Evolutionary conservation across 768 basidiomycete genomes (phyloP).

Genomic region (Sistotremastrum niveocremeum): DNA sequence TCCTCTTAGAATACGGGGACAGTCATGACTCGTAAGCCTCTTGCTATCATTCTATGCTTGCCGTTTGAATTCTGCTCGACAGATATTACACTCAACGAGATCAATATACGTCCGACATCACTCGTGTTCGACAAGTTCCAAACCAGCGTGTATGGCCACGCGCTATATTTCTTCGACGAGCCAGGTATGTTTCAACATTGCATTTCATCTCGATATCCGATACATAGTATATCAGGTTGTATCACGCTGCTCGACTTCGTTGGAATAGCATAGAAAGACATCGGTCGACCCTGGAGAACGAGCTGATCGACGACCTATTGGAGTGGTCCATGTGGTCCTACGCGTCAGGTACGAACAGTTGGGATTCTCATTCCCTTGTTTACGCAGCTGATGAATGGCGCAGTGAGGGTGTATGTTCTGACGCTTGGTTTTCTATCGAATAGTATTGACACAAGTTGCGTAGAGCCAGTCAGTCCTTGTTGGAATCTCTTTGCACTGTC

Average conservation of each 20-base stretch:
- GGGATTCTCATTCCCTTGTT: not conserved
- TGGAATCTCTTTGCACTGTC: constrained; percentile 23
- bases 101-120: constrained; percentile 44
- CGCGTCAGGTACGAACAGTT: constrained; percentile 26
- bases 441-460: constrained; percentile 4
- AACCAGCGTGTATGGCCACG: constrained; percentile 70
- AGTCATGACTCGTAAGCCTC: constrained; percentile 36
- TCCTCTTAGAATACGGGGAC: constrained; percentile 64
- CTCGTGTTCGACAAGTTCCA: constrained; percentile 52
- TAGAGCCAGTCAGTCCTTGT: constrained; percentile 26
- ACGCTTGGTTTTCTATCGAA: not conserved
- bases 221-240: constrained; percentile 33
- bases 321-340: constrained; percentile 75
- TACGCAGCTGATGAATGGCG: not conserved
- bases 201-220: not conserved
- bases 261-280: constrained; percentile 66
- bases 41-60: constrained; percentile 14
- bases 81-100: constrained; percentile 49
- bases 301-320: constrained; percentile 54
- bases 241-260: constrained; percentile 46
- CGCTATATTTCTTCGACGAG: constrained; percentile 51
- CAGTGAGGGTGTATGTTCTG: constrained; percentile 18
- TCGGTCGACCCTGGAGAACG: constrained; percentile 44
- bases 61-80: not conserved
- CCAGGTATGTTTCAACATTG: constrained; percentile 30